Evolutionary conservation across 345 rosid genomes (phyloP), one percentile per base, ranked within the genome.

Genomic region (Eucalyptus leucophloia): DNA sequence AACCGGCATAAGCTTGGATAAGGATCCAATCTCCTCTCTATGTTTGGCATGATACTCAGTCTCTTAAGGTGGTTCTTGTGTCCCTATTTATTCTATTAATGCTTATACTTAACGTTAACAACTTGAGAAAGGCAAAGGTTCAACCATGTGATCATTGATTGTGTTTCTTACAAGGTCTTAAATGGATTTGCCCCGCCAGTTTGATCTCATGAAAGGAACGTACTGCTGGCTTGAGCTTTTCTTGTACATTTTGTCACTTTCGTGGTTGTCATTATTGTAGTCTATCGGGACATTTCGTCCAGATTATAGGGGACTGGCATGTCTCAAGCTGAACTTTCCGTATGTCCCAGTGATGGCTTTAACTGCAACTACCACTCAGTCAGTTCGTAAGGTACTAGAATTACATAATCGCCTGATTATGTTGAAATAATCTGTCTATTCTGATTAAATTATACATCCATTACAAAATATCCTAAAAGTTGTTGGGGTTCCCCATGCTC

Each of bases 271-370:
- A 42, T 90, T 87, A 89, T 90, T 56, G 49, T 49, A 95, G 99
- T 91, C 99, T 97, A 90, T 98, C 97, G 99, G 98, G 47, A 86
- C 99, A 97, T 91, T 96, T 87, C 95, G 97, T 89, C 99, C 98
- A 89, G 98, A 96, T 89, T 97, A 97, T 91, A 93, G 98, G 90
- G 95, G 92, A 54, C 91, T 96, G 88, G 97, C 97, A 87, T 94
- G 95, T 92, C 97, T 98, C 56, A 95, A 97, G 93, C 97, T 94
- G 91, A 94, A 94, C 87, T 97, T 96, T 89, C 93, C 95, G 4
- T 90, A 92, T 93, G 96, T 95, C 88, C 96, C 99, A 21, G 91
- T 98, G 89, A 95, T 94, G 95, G 99, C 99, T 51, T 94, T 98
- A 91, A 95, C 98, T 90, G 99, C 99, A 87, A 97, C 99, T 16